Percentiles rank a stretch among this genome's conserved stretches.
These are phyloP conservation scores for Calocybe gangraenosa DNA, from an alignment of 768 basidiomycete genomes.

Conservation along the genomic window DNA sequence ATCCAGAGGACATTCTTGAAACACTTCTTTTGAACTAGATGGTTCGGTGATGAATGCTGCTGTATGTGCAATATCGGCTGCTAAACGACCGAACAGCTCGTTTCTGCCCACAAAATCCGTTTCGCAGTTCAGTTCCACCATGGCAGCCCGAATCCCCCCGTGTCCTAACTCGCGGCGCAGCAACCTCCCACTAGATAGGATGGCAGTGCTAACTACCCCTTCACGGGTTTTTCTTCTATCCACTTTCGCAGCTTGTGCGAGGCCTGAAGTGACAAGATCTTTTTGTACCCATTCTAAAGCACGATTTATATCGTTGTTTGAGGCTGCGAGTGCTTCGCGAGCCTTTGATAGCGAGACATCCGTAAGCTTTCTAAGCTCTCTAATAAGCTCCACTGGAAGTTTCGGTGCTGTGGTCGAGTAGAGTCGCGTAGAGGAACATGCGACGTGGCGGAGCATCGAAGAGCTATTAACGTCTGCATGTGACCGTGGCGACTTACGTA, in stretches of 20 bases:
- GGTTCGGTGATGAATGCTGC: slow-evolving; percentile 65
- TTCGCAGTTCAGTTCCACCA: slow-evolving; percentile 94
- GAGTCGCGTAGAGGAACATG: slow-evolving; percentile 25
- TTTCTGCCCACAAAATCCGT: slow-evolving; percentile 95
- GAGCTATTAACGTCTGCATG: background rate
- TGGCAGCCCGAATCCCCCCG: slow-evolving; percentile 66
- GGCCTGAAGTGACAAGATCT: slow-evolving; percentile 67
- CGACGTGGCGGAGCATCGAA: slow-evolving; percentile 11
- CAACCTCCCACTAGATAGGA: slow-evolving; percentile 62
- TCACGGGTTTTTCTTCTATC: slow-evolving; percentile 69
- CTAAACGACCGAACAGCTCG: slow-evolving; percentile 72
- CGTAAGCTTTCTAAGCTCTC: slow-evolving; percentile 77
- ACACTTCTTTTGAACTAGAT: slow-evolving; percentile 24
- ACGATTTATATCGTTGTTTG: slow-evolving; percentile 66
- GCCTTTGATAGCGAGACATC: slow-evolving; percentile 86
- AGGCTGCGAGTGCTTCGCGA: slow-evolving; percentile 75
- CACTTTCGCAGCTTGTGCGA: slow-evolving; percentile 80
- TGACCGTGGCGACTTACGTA: slow-evolving; percentile 14
- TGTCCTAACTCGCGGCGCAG: slow-evolving; percentile 26
- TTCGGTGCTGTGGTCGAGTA: slow-evolving; percentile 56
- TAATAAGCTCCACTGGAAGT: slow-evolving; percentile 72
- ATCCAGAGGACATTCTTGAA: slow-evolving; percentile 50
- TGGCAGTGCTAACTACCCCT: slow-evolving; percentile 74
- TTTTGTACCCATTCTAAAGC: slow-evolving; percentile 81
- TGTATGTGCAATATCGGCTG: slow-evolving; percentile 78